Conservation (phyloP, 1,284 basidiomycete genomes). For the Agroathelia rolfsii region DNA sequence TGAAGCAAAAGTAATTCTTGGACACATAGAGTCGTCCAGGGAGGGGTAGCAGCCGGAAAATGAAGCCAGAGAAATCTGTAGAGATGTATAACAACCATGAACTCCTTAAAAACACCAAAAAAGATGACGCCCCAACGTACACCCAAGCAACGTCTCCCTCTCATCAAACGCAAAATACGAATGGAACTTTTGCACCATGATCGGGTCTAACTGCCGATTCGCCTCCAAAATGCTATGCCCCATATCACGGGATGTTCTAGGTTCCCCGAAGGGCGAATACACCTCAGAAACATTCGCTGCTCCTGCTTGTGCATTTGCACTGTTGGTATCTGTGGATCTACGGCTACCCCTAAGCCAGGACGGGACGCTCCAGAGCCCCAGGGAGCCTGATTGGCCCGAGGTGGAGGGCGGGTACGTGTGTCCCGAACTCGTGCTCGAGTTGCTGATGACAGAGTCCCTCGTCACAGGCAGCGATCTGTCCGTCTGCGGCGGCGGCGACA, state of each 20-base stretch:
- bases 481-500: slow-evolving; percentile 17
- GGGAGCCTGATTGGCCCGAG: slow-evolving; percentile 29
- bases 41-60: slow-evolving; percentile 80
- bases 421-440: slow-evolving; percentile 16
- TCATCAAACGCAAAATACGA: slow-evolving; percentile 76
- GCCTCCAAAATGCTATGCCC: slow-evolving; percentile 71
- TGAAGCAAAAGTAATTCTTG: slow-evolving; percentile 83
- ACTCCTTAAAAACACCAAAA: slow-evolving; percentile 9
- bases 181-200: slow-evolving; percentile 68
- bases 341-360: slow-evolving; percentile 60
- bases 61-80: slow-evolving; percentile 79
- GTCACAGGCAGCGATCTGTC: slow-evolving; percentile 9
- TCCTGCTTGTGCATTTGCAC: slow-evolving; percentile 17
- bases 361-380: slow-evolving; percentile 57
- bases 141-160: slow-evolving; percentile 77
- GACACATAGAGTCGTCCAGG: slow-evolving; percentile 83
- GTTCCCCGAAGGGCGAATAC: slow-evolving; percentile 35
- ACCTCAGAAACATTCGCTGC: slow-evolving; percentile 44
- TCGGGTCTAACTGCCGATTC: slow-evolving; percentile 51
- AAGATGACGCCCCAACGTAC: slow-evolving; percentile 38
- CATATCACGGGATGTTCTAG: slow-evolving; percentile 36
- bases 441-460: slow-evolving; percentile 11
- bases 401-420: slow-evolving; percentile 76
- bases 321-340: slow-evolving; percentile 24
- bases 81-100: slow-evolving; percentile 6